Evolutionary conservation across 2,329 filamentous ascomycete genomes (phyloP), one percentile per base, ranked within the genome.

Genomic region (Rhexocercosporidium sp.): DNA sequence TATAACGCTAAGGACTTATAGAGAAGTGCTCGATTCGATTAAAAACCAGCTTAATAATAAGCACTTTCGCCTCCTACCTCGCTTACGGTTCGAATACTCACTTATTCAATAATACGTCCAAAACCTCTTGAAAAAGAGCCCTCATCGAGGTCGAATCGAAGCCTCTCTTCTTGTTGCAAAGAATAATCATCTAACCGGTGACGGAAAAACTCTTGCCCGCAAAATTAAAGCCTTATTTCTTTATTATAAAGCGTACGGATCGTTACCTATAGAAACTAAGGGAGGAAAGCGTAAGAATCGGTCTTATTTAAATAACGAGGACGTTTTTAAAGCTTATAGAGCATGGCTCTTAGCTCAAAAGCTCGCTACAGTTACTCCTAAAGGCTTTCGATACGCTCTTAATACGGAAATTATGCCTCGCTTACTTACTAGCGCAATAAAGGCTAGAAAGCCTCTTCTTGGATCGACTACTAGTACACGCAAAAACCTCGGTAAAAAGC

Each of bases 11-110:
- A 14, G 11, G 14, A 44, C 39, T 44, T 44, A 44, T 44, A 14
- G 12, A 44, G 39, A 44, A n/a, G 39, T 44, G 3, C 14, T 44
- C 4, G 12, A 5, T n/a, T 44, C 39, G 39, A 5, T 44, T 16
- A 44, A 44, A 44, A 6, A 44, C 5, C 39, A 44, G 14, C 4
- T 44, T 16, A n/a, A 14, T 44, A 44, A 44, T 44, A 44, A 44
- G 39, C 4, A 44, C 4, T 14, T n/a, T 14, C 4, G 3, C 3
- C 12, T 44, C 5, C 39, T 44, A 6, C 12, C 0, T 88, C 84
- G 39, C 12, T 5, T 44, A 44, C 12, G 39, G 5, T 44, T 44
- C 14, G 18, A 44, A 16, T n/a, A 16, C 39, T 44, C 4, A 14
- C 18, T 44, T 16, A 44, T 44, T 44, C 12, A 44, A n/a, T 44